phyloP scores from a whole-genome alignment of 2,329 filamentous ascomycete genomes.

The Xylaria sp. region DNA sequence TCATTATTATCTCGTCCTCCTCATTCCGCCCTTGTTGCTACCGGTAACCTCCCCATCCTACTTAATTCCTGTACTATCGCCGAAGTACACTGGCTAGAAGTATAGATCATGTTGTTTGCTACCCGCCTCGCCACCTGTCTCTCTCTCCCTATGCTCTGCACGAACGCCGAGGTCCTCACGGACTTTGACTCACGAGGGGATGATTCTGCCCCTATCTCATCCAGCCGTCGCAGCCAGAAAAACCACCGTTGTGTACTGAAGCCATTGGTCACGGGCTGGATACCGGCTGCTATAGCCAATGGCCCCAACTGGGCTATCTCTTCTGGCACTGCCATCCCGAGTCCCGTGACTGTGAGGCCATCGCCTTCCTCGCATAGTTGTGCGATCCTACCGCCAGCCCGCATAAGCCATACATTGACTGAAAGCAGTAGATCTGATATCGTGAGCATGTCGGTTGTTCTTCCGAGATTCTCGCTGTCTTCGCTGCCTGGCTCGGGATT shows the following conservation, averaged over 20 bases:
- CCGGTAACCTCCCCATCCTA: conserved; percentile 19
- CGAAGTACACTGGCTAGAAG: conserved; percentile 20
- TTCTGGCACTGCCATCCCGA: conserved; percentile 13
- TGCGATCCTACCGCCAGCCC: conserved; percentile 19
- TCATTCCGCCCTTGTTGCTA: not conserved
- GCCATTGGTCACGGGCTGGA: conserved; percentile 13
- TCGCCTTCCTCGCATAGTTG: conserved; percentile 24
- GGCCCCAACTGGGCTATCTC: conserved; percentile 15
- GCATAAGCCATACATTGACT: conserved; percentile 18
- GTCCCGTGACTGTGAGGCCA: not conserved
- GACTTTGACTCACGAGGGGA: conserved; percentile 8
- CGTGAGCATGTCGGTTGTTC: conserved; percentile 21
- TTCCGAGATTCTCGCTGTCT: conserved; percentile 21
- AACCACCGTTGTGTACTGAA: conserved; percentile 23
- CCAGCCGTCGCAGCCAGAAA: conserved; percentile 23
- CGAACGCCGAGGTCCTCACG: conserved; percentile 14
- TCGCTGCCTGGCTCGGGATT: conserved; percentile 19
- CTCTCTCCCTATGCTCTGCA: conserved; percentile 16
- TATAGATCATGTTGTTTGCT: conserved; percentile 21
- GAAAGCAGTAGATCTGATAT: conserved; percentile 20
- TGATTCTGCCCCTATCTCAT: conserved; percentile 20
- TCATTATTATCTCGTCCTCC: conserved; percentile 12
- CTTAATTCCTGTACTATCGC: conserved; percentile 20
- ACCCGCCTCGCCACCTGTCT: conserved; percentile 21
- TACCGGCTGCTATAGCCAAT: conserved; percentile 17